A percentile compares a stretch with the other conserved stretches of the same genome.
phyloP scores from a whole-genome alignment of 1,139 yeast species.

The Pichia sp. region DNA sequence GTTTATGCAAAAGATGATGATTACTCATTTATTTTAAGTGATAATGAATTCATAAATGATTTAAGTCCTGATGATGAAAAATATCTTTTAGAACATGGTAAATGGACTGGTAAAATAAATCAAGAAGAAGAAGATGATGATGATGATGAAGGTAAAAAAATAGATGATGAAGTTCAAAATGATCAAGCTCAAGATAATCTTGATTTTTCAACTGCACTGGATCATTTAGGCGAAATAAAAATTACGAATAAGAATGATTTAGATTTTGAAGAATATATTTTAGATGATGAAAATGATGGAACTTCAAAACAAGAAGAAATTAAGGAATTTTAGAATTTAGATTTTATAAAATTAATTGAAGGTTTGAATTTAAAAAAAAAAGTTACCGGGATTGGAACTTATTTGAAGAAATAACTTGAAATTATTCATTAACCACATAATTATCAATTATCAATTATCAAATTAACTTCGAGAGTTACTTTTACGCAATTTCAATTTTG shows the following conservation, averaged over 20 bases:
- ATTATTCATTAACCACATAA: too few species aligned
- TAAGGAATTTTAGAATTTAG: background rate
- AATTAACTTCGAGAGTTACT: too few species aligned
- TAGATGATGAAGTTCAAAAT: too few species aligned
- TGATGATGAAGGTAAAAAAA: background rate
- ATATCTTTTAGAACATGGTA: background rate
- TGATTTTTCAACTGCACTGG: conserved; percentile 13
- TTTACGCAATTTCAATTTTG: too few species aligned
- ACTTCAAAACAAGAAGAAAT: background rate
- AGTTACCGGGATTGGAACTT: too few species aligned
- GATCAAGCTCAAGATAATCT: background rate
- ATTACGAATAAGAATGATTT: background rate
- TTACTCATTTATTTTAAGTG: conserved; percentile 22
- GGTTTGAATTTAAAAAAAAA: too few species aligned
- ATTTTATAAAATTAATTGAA: background rate
- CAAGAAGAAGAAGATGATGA: background rate
- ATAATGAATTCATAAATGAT: conserved; percentile 13
- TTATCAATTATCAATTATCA: too few species aligned
- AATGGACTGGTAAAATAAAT: conserved; percentile 2
- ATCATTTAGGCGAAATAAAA: background rate
- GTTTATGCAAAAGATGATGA: conserved; percentile 31
- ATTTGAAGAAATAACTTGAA: too few species aligned
- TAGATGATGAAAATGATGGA: background rate
- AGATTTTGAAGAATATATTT: conserved; percentile 6
- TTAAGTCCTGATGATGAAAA: conserved; percentile 3